A percentile compares a stretch with the other conserved stretches of the same genome.
These are phyloP conservation scores for Hsuehochloa calcarea DNA, from an alignment of 176 grass and related monocot genomes.

Conservation along the genomic window DNA sequence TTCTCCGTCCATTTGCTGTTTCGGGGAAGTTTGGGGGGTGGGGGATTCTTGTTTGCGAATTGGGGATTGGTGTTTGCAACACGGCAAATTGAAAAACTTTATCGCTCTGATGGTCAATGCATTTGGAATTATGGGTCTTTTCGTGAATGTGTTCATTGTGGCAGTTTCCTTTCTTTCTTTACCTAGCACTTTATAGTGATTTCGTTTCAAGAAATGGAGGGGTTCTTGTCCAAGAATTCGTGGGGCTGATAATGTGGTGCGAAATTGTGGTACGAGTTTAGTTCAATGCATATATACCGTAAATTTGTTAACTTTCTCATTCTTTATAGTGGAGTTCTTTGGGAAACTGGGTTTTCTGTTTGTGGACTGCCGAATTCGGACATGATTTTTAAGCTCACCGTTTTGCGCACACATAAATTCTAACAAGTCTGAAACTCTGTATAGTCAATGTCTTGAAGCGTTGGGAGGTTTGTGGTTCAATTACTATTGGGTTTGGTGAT, in stretches of 20 bases:
- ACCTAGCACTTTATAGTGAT: not conserved
- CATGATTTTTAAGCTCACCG: not conserved
- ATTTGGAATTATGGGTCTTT: not conserved
- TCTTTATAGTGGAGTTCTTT: not conserved
- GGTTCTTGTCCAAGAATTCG: not conserved
- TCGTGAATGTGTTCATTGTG: not conserved
- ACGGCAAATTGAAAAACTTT: not conserved
- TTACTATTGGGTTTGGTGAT: not conserved
- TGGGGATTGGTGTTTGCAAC: not conserved
- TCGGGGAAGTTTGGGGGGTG: not conserved
- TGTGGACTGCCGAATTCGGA: not conserved
- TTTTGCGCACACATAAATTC: not conserved
- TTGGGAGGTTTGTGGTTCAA: not conserved
- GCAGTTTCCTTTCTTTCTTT: slow-evolving; percentile 1
- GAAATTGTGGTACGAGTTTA: not conserved
- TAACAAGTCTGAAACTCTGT: not conserved
- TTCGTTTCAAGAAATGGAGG: not conserved
- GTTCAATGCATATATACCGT: not conserved
- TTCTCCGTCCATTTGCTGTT: not conserved
- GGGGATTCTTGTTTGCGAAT: not conserved
- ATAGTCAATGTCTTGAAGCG: no score
- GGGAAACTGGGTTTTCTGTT: not conserved
- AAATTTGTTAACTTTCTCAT: not conserved
- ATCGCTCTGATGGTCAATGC: not conserved
- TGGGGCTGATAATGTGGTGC: not conserved